Conservation (phyloP, 2,329 filamentous ascomycete species). For the Akanthomyces muscarius region DNA sequence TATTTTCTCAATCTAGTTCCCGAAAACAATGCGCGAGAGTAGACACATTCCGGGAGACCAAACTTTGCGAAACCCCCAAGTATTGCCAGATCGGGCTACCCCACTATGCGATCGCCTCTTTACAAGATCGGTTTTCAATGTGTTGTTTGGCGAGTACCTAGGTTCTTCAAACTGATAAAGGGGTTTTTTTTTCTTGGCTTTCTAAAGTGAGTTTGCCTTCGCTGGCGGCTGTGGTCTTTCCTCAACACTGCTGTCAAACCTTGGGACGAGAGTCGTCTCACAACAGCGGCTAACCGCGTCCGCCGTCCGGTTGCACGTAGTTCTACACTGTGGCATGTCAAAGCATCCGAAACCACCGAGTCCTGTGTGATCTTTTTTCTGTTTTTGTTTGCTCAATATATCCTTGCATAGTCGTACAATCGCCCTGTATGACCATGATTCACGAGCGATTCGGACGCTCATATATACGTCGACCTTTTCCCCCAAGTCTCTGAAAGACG, state of each 20-base stretch:
- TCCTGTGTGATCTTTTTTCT: neutral
- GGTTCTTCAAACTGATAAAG: too few species aligned
- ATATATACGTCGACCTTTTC: neutral
- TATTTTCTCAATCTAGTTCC: neutral
- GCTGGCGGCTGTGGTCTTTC: too few species aligned
- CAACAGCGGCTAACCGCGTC: neutral
- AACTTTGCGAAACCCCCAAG: neutral
- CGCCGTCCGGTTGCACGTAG: neutral
- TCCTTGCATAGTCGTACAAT: neutral
- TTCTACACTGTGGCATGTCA: neutral
- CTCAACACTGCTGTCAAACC: neutral
- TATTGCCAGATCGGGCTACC: slow-evolving; percentile 1
- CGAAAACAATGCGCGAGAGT: neutral
- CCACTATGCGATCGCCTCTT: neutral
- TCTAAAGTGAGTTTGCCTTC: neutral
- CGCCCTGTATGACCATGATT: neutral
- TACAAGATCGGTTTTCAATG: neutral
- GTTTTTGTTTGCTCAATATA: slow-evolving; percentile 1
- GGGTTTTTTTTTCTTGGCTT: neutral
- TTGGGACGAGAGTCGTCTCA: neutral
- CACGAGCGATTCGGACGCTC: neutral
- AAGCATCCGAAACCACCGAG: neutral
- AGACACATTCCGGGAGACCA: neutral
- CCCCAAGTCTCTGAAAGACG: neutral
- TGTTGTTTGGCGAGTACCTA: neutral